phyloP scores from a whole-genome alignment of 805 yeast species.

The Zygosaccharomyces gambellarensis region DNA sequence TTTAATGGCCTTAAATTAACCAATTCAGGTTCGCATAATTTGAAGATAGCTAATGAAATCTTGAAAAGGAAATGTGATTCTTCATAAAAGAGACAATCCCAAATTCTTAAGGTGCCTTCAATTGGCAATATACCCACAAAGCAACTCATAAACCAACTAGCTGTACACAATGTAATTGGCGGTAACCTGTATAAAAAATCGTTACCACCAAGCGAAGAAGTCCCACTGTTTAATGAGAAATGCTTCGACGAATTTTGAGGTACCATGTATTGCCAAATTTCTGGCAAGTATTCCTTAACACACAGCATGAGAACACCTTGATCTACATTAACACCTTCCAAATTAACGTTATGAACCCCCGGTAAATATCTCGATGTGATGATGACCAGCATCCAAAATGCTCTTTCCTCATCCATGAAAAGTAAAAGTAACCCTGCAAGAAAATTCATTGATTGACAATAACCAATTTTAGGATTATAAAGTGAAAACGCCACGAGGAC shows the following conservation, averaged over 20 bases:
- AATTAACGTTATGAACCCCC: constrained; percentile 81
- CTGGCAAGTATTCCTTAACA: constrained; percentile 76
- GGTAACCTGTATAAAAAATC: constrained; percentile 72
- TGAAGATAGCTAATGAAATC: constrained; percentile 73
- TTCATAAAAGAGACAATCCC: constrained; percentile 95
- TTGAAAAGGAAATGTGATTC: constrained; percentile 84
- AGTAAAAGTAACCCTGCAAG: constrained; percentile 80
- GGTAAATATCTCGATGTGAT: constrained; percentile 82
- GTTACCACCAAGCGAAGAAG: constrained; percentile 20
- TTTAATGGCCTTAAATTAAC: constrained; percentile 24
- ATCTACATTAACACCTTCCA: constrained; percentile 92
- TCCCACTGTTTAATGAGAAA: constrained; percentile 23
- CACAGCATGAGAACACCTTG: constrained; percentile 92
- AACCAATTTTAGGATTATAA: constrained; percentile 85
- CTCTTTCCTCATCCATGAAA: constrained; percentile 82
- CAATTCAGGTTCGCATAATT: constrained; percentile 65
- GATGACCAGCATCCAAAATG: constrained; percentile 95
- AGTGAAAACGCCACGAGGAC: constrained; percentile 80
- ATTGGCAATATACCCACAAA: constrained; percentile 87
- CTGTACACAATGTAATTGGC: constrained; percentile 87
- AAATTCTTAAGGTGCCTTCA: constrained; percentile 79
- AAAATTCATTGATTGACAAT: constrained; percentile 92
- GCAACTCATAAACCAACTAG: constrained; percentile 98
- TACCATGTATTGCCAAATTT: constrained; percentile 59
- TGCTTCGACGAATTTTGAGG: constrained; percentile 8